phyloP scores from a whole-genome alignment of 2,329 filamentous ascomycete genomes.

The Pseudogymnoascus sp. region DNA sequence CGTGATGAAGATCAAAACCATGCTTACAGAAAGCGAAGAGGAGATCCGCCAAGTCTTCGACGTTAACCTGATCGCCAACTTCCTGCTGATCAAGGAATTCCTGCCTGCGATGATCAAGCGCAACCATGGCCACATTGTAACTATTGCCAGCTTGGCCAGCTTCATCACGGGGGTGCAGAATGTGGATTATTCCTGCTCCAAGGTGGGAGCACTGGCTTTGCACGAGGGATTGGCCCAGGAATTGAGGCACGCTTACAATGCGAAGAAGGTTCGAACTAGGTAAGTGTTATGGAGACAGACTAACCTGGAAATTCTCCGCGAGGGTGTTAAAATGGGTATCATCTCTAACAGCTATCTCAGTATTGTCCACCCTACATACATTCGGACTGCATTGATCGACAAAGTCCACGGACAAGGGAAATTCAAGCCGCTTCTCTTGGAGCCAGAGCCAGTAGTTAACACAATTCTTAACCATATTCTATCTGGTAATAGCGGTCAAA shows the following conservation, averaged over 20 bases:
- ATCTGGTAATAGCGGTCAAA: conserved; percentile 10
- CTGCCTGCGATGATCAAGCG: conserved; percentile 53
- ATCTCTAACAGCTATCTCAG: neutral
- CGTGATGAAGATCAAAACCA: conserved; percentile 46
- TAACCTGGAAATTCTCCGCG: neutral
- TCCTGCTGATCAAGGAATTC: conserved; percentile 55
- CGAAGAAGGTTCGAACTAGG: conserved; percentile 44
- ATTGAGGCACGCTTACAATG: conserved; percentile 50
- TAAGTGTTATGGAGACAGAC: neutral
- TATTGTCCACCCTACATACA: conserved; percentile 12
- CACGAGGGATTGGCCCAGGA: conserved; percentile 57
- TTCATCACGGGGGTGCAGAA: conserved; percentile 20
- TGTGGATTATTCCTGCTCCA: conserved; percentile 60
- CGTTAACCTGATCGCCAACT: conserved; percentile 61
- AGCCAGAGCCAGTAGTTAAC: conserved; percentile 11
- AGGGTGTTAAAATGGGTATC: neutral
- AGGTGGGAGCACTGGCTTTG: conserved; percentile 57
- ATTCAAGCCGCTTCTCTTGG: conserved; percentile 10
- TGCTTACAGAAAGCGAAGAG: conserved; percentile 47
- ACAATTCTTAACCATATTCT: conserved; percentile 10
- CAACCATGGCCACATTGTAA: conserved; percentile 67
- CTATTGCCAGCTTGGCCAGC: conserved; percentile 44
- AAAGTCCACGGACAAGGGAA: neutral
- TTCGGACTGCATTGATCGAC: conserved; percentile 11
- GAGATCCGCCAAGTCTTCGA: conserved; percentile 59